A percentile compares a stretch with the other conserved stretches of the same genome.
Conservation (phyloP, 768 basidiomycete genomes). For the Ramaria sp. region DNA sequence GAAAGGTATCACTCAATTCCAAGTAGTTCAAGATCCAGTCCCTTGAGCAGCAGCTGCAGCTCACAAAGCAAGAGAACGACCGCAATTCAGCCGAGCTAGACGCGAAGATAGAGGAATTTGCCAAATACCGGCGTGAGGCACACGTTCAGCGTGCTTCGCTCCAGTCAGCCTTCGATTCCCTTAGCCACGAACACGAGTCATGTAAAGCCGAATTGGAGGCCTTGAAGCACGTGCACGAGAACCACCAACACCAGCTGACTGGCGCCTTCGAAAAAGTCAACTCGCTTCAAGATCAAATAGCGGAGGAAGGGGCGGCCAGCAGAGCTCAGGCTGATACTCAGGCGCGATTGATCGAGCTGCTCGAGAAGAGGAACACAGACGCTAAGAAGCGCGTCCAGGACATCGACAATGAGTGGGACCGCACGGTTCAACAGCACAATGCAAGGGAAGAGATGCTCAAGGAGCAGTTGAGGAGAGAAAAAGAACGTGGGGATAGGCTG, state of each 20-base stretch:
- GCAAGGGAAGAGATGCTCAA: slow-evolving; percentile 52
- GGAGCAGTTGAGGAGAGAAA: slow-evolving; percentile 66
- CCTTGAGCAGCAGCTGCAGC: slow-evolving; percentile 67
- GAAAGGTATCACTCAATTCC: slow-evolving; percentile 6
- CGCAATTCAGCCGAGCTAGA: slow-evolving; percentile 59
- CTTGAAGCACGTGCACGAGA: slow-evolving; percentile 58
- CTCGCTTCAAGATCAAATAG: slow-evolving; percentile 64
- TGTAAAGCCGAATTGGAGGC: slow-evolving; percentile 60
- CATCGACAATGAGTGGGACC: slow-evolving; percentile 76
- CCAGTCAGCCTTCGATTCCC: slow-evolving; percentile 66
- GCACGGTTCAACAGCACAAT: slow-evolving; percentile 57
- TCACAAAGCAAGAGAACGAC: slow-evolving; percentile 66
- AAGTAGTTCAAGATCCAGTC: slow-evolving; percentile 78
- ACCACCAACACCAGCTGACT: slow-evolving; percentile 65
- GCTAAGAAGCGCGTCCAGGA: slow-evolving; percentile 72
- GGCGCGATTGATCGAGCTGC: slow-evolving; percentile 65
- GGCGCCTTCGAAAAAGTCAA: slow-evolving; percentile 68
- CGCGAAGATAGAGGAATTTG: slow-evolving; percentile 69
- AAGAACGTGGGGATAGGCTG: slow-evolving; percentile 51
- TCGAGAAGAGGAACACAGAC: slow-evolving; percentile 83
- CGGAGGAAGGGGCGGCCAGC: slow-evolving; percentile 78
- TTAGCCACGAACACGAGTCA: slow-evolving; percentile 56
- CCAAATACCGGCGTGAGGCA: slow-evolving; percentile 72
- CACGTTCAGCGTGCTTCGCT: slow-evolving; percentile 67
- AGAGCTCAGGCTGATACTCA: slow-evolving; percentile 65